Evolutionary conservation across 306 rosid species (phyloP).

Genomic region (Argentina anserina): DNA sequence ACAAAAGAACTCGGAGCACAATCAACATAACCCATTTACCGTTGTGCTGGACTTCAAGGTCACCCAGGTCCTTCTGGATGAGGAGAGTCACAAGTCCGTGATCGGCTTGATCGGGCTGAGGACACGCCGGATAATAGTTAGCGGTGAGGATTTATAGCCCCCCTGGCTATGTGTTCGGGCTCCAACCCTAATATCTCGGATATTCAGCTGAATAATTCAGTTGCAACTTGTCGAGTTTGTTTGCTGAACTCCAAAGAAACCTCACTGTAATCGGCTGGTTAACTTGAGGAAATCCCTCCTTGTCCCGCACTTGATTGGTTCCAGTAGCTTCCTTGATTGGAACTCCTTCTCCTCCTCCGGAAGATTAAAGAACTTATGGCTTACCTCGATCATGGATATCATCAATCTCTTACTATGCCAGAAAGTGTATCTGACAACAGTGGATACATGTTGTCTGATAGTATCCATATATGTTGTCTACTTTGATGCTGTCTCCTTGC

Average conservation of each 20-base stretch:
- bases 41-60: background rate
- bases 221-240: slow-evolving; percentile 3
- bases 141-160: background rate
- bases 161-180: background rate
- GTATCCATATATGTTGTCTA: too few relatives aligned
- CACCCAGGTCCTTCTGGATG: background rate
- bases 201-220: slow-evolving; percentile 8
- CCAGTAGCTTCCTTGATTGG: slow-evolving; percentile 26
- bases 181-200: slow-evolving; percentile 28
- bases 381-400: slow-evolving; percentile 28
- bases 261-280: background rate
- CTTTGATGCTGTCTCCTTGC: too few relatives aligned
- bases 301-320: slow-evolving; percentile 46
- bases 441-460: too few relatives aligned
- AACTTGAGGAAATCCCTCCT: slow-evolving; percentile 44
- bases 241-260: background rate
- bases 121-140: background rate
- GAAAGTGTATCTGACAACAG: too few relatives aligned
- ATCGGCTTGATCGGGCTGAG: background rate
- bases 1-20: background rate
- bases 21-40: background rate
- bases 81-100: background rate
- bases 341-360: slow-evolving; percentile 41
- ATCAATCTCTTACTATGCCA: too few relatives aligned
- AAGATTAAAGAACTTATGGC: slow-evolving; percentile 31